A percentile compares a stretch with the other conserved stretches of the same genome.
phyloP scores from a whole-genome alignment of 83 land plant species.

The Isoetes engelmannii region DNA sequence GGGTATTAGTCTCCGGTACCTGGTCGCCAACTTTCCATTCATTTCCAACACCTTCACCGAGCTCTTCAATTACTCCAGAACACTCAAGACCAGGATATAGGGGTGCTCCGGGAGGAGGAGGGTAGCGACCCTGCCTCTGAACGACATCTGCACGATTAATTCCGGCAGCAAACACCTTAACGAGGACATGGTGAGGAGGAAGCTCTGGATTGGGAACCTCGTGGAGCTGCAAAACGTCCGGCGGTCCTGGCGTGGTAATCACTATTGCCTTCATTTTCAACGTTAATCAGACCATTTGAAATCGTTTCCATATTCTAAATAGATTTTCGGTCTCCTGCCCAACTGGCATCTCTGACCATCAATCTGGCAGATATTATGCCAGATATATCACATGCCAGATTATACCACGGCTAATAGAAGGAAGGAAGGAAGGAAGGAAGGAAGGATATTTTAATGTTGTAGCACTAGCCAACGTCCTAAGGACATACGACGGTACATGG shows the following conservation, averaged over 20 bases:
- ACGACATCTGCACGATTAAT: constrained; percentile 76
- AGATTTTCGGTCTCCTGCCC: too few relatives aligned
- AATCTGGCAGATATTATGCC: too few relatives aligned
- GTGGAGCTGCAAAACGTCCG: constrained; percentile 59
- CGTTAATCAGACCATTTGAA: constrained; percentile 5
- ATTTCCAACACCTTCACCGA: constrained; percentile 49
- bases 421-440: too few relatives aligned
- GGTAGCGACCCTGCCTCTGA: constrained; percentile 64
- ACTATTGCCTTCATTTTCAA: constrained; percentile 69
- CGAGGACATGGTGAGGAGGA: constrained; percentile 58
- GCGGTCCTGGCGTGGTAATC: constrained; percentile 54
- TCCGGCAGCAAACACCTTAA: constrained; percentile 60
- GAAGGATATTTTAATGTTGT: too few relatives aligned
- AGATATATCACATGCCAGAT: too few relatives aligned
- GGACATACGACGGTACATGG: too few relatives aligned
- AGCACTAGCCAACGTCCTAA: too few relatives aligned
- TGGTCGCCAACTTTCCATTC: constrained; percentile 87
- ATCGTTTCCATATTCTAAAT: too few relatives aligned
- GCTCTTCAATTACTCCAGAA: constrained; percentile 69
- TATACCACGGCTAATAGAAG: too few relatives aligned
- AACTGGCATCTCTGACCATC: too few relatives aligned
- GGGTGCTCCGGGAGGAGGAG: constrained; percentile 68
- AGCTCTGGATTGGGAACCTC: constrained; percentile 61
- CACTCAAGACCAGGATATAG: constrained; percentile 84
- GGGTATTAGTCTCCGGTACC: constrained; percentile 27